phyloP scores from a whole-genome alignment of 371 early-diverging fungal genomes.

The Dinochytrium kinnereticum region DNA sequence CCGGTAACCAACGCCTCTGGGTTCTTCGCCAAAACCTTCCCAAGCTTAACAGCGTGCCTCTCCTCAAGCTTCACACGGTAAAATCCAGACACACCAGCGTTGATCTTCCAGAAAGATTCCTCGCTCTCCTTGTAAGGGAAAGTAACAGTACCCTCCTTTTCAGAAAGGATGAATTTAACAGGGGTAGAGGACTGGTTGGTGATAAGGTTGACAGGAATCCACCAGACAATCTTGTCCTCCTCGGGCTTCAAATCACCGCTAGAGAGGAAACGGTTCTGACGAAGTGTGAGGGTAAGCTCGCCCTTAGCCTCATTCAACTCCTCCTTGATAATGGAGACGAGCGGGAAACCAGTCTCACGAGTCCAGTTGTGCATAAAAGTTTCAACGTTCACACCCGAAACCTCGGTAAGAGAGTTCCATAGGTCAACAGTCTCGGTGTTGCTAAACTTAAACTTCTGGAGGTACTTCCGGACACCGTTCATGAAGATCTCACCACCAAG shows the following conservation, averaged over 20 bases:
- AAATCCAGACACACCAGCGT: conserved; percentile 57
- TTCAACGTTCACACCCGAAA: conserved; percentile 73
- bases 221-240: conserved; percentile 71
- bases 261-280: conserved; percentile 77
- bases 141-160: conserved; percentile 43
- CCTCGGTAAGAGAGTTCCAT: conserved; percentile 77
- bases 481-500: conserved; percentile 75
- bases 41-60: conserved; percentile 40
- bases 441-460: conserved; percentile 76
- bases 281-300: conserved; percentile 51
- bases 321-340: conserved; percentile 67
- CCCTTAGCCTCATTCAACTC: conserved; percentile 55
- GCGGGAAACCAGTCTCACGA: conserved; percentile 81
- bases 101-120: conserved; percentile 57
- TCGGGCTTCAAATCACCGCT: conserved; percentile 73
- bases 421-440: conserved; percentile 88
- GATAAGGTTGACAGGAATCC: conserved; percentile 69
- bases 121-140: conserved; percentile 48
- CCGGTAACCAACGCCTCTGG: conserved; percentile 39
- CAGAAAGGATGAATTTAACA: conserved; percentile 44
- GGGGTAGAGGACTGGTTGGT: conserved; percentile 31
- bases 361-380: conserved; percentile 91
- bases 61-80: conserved; percentile 56
- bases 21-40: conserved; percentile 37
- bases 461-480: conserved; percentile 79